Conservation (phyloP, 768 basidiomycete genomes). For the Termitomyces sp. region DNA sequence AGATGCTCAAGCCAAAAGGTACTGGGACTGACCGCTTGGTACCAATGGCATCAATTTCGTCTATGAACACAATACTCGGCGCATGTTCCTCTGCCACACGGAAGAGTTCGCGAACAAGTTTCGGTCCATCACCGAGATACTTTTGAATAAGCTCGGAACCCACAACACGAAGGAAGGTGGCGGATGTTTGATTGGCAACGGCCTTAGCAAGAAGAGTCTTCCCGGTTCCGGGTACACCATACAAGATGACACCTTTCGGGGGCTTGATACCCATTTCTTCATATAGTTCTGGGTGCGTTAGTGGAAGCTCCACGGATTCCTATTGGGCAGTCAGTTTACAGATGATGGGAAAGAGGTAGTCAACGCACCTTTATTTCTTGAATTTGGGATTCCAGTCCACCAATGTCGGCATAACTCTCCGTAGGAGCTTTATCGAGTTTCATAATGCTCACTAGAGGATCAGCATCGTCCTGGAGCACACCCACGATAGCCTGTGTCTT, state of each 20-base stretch:
- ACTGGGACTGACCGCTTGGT: slow-evolving; percentile 77
- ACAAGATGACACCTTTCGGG: slow-evolving; percentile 99
- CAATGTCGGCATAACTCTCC: slow-evolving; percentile 97
- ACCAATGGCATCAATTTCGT: slow-evolving; percentile 98
- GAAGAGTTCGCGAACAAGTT: slow-evolving; percentile 96
- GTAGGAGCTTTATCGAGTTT: slow-evolving; percentile 99
- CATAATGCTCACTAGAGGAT: slow-evolving; percentile 98
- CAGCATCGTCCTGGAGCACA: slow-evolving; percentile 90
- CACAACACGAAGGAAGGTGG: slow-evolving; percentile 95
- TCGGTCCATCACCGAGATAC: slow-evolving; percentile 97
- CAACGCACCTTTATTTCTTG: slow-evolving; percentile 91
- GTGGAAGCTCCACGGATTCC: slow-evolving; percentile 97
- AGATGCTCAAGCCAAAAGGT: neutral
- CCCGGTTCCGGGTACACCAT: slow-evolving; percentile 97
- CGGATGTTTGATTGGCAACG: slow-evolving; percentile 96
- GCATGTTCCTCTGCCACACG: slow-evolving; percentile 96
- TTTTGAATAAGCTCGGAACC: slow-evolving; percentile 99
- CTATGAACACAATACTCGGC: slow-evolving; percentile 98
- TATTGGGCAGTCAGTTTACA: slow-evolving; percentile 21
- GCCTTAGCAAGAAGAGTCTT: slow-evolving; percentile 98
- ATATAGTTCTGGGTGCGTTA: slow-evolving; percentile 97
- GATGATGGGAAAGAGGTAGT: neutral
- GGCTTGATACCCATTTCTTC: slow-evolving; percentile 99
- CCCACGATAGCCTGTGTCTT: slow-evolving; percentile 94
- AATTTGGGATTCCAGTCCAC: slow-evolving; percentile 94